Evolutionary conservation across 2,329 filamentous ascomycete species (phyloP), one percentile per base, ranked within the genome.

Genomic region (Aspergillus phoenicis): DNA sequence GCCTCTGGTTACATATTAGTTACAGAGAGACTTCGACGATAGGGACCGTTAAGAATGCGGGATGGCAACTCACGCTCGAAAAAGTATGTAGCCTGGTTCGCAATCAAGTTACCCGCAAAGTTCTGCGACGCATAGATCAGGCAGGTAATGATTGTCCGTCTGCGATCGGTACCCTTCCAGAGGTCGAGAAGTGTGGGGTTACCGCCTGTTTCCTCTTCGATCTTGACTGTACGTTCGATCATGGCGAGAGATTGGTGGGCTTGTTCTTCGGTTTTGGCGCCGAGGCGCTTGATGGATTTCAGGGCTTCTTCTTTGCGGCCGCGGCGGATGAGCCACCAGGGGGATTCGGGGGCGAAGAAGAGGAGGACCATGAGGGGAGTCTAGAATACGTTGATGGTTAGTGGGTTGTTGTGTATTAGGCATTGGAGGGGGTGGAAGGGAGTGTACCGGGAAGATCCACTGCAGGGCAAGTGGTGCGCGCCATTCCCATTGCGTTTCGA

Each of bases 61-160:
- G 4, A 3, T 22, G 15, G 11, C 5, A 10, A 66, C 66, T 71
- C 57, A 71, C 70, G 66, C 62, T 78, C 70, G 68, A 88, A 88
- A 73, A 88, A 88, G 70, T 82, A 87, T 36, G 84, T 82, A 20
- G 85, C 84, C 69, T 88, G 85, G 66, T 87, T 87, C 67, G 86
- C 85, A 61, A 88, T 85, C 51, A 87, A 77, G 66, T 87, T 87
- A 63, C 85, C 85, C 4, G 84, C 83, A n/a, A 88, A 75, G 66
- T 87, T 75, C 63, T 75, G 73, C 15, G 71, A 69, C 0, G 71
- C 68, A 24, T 74, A 75, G 4, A 74, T 64, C 59, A 71, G 60
- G 53, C 73, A 75, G 28, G 70, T 71, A 54, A 75, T 74, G 17
- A 68, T 66, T 1, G 73, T 75, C 11, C 73, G 69, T 10, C 72